phyloP scores from a whole-genome alignment of 495 filamentous ascomycete species.

The Immersiella caudata region DNA sequence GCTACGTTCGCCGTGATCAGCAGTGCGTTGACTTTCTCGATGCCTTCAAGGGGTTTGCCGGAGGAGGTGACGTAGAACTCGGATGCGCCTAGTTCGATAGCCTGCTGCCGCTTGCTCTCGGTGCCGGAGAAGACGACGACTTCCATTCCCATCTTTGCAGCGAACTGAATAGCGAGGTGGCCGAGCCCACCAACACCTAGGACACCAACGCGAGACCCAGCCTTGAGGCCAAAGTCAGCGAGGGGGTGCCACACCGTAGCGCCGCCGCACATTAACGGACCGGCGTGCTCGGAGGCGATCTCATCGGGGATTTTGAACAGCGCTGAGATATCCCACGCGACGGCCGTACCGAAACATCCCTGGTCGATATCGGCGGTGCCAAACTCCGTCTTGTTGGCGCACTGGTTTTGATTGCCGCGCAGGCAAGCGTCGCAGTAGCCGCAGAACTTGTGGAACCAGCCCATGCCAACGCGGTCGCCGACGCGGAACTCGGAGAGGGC shows the following conservation, averaged over 20 bases:
- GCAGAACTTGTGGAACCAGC: conserved; percentile 32
- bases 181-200: conserved; percentile 60
- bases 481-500: conserved; percentile 57
- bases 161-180: conserved; percentile 59
- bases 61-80: background rate
- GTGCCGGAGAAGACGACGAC: conserved; percentile 42
- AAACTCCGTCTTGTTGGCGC: background rate
- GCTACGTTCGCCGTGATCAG: background rate
- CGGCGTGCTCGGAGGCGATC: conserved; percentile 45
- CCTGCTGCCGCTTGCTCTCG: conserved; percentile 10
- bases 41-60: background rate
- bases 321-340: conserved; percentile 2
- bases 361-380: conserved; percentile 73
- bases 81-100: background rate
- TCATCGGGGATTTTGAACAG: conserved; percentile 70
- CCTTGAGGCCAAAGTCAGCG: conserved; percentile 43
- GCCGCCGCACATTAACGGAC: conserved; percentile 61
- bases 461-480: conserved; percentile 80
- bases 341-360: conserved; percentile 58
- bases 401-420: background rate
- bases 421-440: conserved; percentile 2
- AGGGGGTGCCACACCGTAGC: conserved; percentile 56
- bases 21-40: background rate
- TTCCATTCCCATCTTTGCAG: conserved; percentile 52
- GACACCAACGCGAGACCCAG: conserved; percentile 53